Evolutionary conservation across 495 filamentous ascomycete genomes (phyloP).

Genomic region (Aspergillus steynii): DNA sequence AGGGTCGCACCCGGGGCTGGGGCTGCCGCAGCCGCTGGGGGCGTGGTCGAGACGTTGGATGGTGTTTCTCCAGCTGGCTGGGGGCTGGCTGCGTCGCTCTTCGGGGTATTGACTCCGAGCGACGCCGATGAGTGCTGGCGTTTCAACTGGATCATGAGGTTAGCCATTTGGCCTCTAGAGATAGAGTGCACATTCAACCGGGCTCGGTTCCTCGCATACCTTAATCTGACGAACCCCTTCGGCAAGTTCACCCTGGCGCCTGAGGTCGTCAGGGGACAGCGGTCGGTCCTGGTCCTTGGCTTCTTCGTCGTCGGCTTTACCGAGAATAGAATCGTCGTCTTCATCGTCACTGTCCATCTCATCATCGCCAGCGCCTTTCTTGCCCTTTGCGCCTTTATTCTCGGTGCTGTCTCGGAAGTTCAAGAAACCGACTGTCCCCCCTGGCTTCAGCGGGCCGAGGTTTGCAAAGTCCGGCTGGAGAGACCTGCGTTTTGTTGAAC

Average conservation of each 20-base stretch:
- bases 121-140: conserved; percentile 88
- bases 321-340: conserved; percentile 55
- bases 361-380: conserved; percentile 55
- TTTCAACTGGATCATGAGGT: conserved; percentile 67
- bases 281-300: conserved; percentile 62
- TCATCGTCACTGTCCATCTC: conserved; percentile 77
- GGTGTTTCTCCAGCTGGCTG: conserved; percentile 43
- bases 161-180: not conserved
- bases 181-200: not conserved
- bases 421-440: conserved; percentile 84
- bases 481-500: conserved; percentile 68
- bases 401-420: conserved; percentile 78
- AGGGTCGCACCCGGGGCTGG: conserved; percentile 19
- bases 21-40: conserved; percentile 29
- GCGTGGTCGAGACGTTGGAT: conserved; percentile 43
- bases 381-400: conserved; percentile 50
- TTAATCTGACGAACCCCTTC: conserved; percentile 91
- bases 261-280: conserved; percentile 77
- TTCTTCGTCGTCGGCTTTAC: conserved; percentile 72
- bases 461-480: conserved; percentile 78
- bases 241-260: conserved; percentile 79
- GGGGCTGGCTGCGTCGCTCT: conserved; percentile 44
- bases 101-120: conserved; percentile 45
- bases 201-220: conserved; percentile 52
- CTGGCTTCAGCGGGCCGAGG: conserved; percentile 79